Conservation (phyloP, 1,139 yeast species). For the Suhomyces ambrosiae region DNA sequence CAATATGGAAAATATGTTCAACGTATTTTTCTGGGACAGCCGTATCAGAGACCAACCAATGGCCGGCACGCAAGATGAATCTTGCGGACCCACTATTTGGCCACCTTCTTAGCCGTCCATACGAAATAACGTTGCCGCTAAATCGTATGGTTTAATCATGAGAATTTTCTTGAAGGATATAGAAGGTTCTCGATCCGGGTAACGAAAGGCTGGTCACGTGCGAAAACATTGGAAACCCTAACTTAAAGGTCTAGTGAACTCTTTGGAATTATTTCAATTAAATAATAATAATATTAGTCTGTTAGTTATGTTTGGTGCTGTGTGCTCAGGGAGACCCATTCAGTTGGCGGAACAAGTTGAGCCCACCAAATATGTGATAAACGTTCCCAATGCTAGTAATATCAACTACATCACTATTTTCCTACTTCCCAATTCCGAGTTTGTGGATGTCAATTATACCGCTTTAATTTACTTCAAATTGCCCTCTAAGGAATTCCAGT, state of each 20-base stretch:
- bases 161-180: conserved; percentile 10
- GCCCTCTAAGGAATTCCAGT: conserved; percentile 68
- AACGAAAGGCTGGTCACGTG: conserved; percentile 11
- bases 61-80: conserved; percentile 4
- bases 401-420: conserved; percentile 77
- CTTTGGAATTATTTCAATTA: neutral
- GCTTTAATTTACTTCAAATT: conserved; percentile 89
- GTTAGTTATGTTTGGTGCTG: conserved; percentile 61
- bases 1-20: conserved; percentile 82
- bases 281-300: too few species aligned
- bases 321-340: conserved; percentile 59
- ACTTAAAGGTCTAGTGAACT: neutral
- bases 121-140: conserved; percentile 12
- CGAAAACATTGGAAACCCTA: neutral
- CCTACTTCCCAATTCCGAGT: conserved; percentile 65
- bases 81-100: conserved; percentile 6
- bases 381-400: conserved; percentile 60
- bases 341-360: conserved; percentile 65
- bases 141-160: conserved; percentile 2
- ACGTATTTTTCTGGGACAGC: conserved; percentile 66
- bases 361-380: conserved; percentile 60
- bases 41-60: conserved; percentile 49
- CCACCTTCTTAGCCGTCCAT: conserved; percentile 20
- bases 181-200: conserved; percentile 16
- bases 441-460: conserved; percentile 67